Base-by-base conservation (phyloP, 2,329 filamentous ascomycete species). In the Claviceps sp. region DNA sequence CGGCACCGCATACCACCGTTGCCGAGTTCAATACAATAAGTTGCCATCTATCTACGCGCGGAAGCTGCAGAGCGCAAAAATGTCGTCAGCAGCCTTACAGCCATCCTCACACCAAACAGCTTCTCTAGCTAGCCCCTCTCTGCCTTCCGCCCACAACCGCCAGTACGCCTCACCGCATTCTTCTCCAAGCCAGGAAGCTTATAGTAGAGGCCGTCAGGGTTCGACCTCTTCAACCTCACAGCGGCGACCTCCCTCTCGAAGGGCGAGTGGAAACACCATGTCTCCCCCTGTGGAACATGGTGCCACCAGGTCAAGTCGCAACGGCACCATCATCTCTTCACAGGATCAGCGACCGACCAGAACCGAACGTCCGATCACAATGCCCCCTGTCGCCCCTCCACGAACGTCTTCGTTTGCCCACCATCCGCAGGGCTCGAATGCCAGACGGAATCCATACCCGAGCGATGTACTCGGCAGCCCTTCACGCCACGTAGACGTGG, bases 341-440 rank as follows among this genome's bases (percentile, higher is more conserved):
- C 60, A 68, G 53, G 69, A 77, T 46, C 69, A 74, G 45, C 64
- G 71, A 40, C 65, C 70, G 29, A 60, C 71, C 20, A 61, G 71
- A 52, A 70, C 73, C 55, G 75, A 77, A 60, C 73, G 75, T 61
- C 71, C 73, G 69, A 78, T 70, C 68, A 78, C 73, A 67, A 80
- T 77, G 71, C 80, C 85, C 50, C 84, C 86, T 23, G 76, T 87
- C 59, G 52, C 52, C 26, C 89, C 86, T 47, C 86, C 87, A 38
- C 80, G 89, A 62, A 90, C 86, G 7, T 94, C 89, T 14, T 93
- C 88, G 45, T 93, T 88, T 44, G 85, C 81, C 57, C 67, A 70
- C 9, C 29, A 34, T 34, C 29, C 29, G 55, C 68, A 70, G 55
- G 59, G 62, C 58, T 63, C 71, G 16, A 68, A 62, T 57, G 69